Evolutionary conservation across 176 grass and related monocot genomes (phyloP), one percentile per base, ranked within the genome.

Genomic region (Zoysia pacifica): DNA sequence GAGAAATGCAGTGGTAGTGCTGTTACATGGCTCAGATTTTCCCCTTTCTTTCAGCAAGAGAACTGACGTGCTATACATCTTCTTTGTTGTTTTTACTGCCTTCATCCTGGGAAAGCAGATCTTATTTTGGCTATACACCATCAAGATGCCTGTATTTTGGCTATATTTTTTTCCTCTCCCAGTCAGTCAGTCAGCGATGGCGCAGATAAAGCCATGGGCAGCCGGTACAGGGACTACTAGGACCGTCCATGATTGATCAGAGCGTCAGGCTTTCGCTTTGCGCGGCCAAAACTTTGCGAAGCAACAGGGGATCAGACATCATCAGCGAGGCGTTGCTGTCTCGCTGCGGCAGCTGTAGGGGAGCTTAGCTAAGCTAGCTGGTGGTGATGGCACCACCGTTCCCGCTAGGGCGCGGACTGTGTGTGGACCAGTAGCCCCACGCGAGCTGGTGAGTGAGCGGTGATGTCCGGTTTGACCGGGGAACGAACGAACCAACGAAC

Each of bases 221-320:
- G 38, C 2, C 52, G 28, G 28, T 28, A 0, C 28, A 28, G 28
- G 28, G 28, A 28, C 28, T 28, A 28, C 28, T 28, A 28, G 28
- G 28, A 28, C 28, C 76, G 37, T 54, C 73, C 19, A 82, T 77
- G 79, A 71, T 77, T 82, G 40, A 76, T 55, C 65, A 45, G 20
- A 52, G 76, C 9, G 72, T 64, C 85, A 77, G 79, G 85, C 79
- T 82, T 87, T 87, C 48, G 66, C 79, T 78, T 87, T 87, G 28
- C 28, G 16, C 62, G 43, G 79, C 73, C 79, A 72, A 82, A 72
- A 5, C 66, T 80, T 80, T 60, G 78, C 65, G 60, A 80, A 79
- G 63, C 64, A 55, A 53, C 50, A 62, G 71, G 67, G 71, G 56
- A 49, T 28, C 28, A 28, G 49, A 60, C 64, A 36, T n/a, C 48